phyloP scores from a whole-genome alignment of 192 early-diverging fungal species.

The Lobosporangium transversale region DNA sequence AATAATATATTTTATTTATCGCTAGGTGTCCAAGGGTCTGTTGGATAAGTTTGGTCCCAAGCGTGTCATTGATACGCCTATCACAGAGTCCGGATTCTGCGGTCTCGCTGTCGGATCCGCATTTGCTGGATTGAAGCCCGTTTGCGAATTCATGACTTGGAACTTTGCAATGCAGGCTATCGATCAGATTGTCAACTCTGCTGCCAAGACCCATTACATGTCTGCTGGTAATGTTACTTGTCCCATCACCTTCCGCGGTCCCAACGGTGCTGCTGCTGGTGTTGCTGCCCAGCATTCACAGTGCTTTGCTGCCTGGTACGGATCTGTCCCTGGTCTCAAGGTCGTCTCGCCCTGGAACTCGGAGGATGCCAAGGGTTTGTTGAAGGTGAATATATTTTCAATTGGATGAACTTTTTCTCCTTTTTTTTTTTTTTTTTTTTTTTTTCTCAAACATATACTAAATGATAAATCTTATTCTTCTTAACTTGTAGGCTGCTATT shows the following conservation, averaged over 20 bases:
- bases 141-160: slow-evolving; percentile 99
- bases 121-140: slow-evolving; percentile 91
- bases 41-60: slow-evolving; percentile 97
- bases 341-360: slow-evolving; percentile 96
- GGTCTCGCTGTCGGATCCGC: slow-evolving; percentile 96
- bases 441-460: no score
- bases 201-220: slow-evolving; percentile 98
- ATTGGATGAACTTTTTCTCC: no score
- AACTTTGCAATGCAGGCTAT: slow-evolving; percentile 99
- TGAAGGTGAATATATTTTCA: slow-evolving; percentile 86
- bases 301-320: slow-evolving; percentile 98
- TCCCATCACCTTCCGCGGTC: slow-evolving; percentile 98
- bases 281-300: slow-evolving; percentile 99
- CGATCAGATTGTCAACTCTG: slow-evolving; percentile 99
- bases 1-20: no score
- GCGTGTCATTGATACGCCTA: slow-evolving; percentile 98
- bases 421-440: no score
- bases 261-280: slow-evolving; percentile 97
- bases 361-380: slow-evolving; percentile 96
- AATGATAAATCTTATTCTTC: background rate
- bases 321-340: slow-evolving; percentile 95
- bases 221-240: slow-evolving; percentile 86
- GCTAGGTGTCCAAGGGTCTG: slow-evolving; percentile 96
- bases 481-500: slow-evolving; percentile 78
- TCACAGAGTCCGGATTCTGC: slow-evolving; percentile 98